Conservation (phyloP, 2,329 filamentous ascomycete genomes). For the Dichotomopilus funicola region DNA sequence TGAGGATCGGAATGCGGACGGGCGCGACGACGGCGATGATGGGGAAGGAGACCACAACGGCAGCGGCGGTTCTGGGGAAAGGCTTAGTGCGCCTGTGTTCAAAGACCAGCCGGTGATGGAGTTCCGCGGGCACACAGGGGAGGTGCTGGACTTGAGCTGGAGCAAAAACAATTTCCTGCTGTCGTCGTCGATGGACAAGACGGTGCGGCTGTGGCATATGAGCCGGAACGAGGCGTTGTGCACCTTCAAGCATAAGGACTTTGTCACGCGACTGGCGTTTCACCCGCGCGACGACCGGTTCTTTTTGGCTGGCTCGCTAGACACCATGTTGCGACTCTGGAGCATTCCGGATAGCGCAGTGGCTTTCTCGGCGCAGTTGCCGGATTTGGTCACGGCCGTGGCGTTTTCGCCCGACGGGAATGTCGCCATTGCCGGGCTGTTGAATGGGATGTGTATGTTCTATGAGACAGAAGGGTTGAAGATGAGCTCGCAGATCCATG, state of each 20-base stretch:
- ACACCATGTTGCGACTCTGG: slow-evolving; percentile 84
- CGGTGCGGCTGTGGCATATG: slow-evolving; percentile 88
- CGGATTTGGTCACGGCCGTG: slow-evolving; percentile 89
- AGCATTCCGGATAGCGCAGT: slow-evolving; percentile 96
- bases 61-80: slow-evolving; percentile 46
- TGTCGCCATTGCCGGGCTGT: slow-evolving; percentile 77
- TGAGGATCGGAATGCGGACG: slow-evolving; percentile 69
- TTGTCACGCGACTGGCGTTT: slow-evolving; percentile 90
- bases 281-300: slow-evolving; percentile 94
- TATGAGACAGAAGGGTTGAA: slow-evolving; percentile 90
- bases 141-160: slow-evolving; percentile 90
- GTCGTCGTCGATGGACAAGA: slow-evolving; percentile 97
- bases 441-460: slow-evolving; percentile 80
- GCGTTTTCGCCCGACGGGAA: slow-evolving; percentile 90
- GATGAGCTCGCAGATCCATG: slow-evolving; percentile 77
- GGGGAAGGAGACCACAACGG: slow-evolving; percentile 12
- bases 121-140: slow-evolving; percentile 75
- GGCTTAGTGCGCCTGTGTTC: slow-evolving; percentile 86
- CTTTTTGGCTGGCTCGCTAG: slow-evolving; percentile 88
- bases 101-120: slow-evolving; percentile 69
- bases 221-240: slow-evolving; percentile 80
- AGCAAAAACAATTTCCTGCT: slow-evolving; percentile 98
- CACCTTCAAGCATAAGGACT: slow-evolving; percentile 89
- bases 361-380: slow-evolving; percentile 68
- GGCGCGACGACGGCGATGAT: slow-evolving; percentile 54